Base-by-base conservation (phyloP, 192 early-diverging fungal genomes). In the Coemansia sp. region DNA sequence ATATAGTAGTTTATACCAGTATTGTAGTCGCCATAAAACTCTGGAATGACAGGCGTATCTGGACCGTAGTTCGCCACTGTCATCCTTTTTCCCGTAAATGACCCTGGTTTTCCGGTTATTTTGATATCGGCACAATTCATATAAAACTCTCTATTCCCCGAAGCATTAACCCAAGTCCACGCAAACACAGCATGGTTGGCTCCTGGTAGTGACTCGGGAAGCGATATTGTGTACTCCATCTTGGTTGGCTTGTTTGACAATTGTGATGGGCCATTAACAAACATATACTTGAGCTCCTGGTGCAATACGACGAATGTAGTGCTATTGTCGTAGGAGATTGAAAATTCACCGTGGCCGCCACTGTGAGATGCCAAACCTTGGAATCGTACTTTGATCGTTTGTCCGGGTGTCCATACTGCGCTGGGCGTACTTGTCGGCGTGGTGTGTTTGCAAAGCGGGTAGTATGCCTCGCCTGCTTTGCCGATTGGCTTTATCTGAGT, bases 101-200 rank as follows among this genome's bases (percentile, higher is more conserved):
- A 31, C 1, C 62, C 48, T 8, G 37, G 10, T 0, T 75, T 75
- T 7, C 85, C 84, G 1, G 59, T 46, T 60, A 89, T 85, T 59
- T 76, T 83, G 44, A 91, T 74, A 70, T 89, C 88, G 17, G 84
- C 88, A 64, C 89, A 90, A 34, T 85, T 85, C 85, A 85, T 87
- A 62, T 89, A 90, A 59, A 79, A 88, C 75, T 91, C 89, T 10
- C 83, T 72, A 53, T 87, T 87, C 2, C 85, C 87, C 21, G 81
- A 68, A 8, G 88, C 87, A 64, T 88, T 88, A 21, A 88, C 84
- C 89, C 89, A 91, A 16, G 83, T 77, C 89, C 89, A 91, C 13
- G 82, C 83, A 44, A 87, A 80, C 8, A 80, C 51, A 2, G 73
- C 79, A 11, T 61, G 31, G 44, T 77, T 72, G 0, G 73, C 34